Evolutionary conservation across 208 protist species (phyloP), one percentile per base, ranked within the genome.

Genomic region (Crithidia acanthocephali): DNA sequence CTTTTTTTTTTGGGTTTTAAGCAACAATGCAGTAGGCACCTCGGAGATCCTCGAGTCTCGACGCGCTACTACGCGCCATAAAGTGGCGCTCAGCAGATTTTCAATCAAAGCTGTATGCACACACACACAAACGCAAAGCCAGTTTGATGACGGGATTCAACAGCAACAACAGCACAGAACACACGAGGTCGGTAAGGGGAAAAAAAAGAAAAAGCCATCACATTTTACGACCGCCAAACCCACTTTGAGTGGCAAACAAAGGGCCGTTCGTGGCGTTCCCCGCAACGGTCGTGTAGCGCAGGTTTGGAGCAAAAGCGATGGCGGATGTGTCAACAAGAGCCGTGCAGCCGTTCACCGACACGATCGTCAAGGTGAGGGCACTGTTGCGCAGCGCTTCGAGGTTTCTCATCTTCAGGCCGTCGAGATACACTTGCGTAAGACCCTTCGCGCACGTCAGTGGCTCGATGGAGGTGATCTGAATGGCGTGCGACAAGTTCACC

Each of bases 371-470:
- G 22, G 47, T 30, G 20, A 27, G n/a, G 30, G n/a, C 61, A 47
- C 61, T 66, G 44, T 44, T 50, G 18, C 61, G 20, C 47, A 66
- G 47, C 32, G 44, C 15, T 50, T 66, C 47, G 18, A 42, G 32
- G 32, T 44, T 66, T 13, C 3, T 8, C n/a, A 56, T 66, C 1
- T 10, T 7, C 9, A 32, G 2, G 0, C 2, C n/a, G 61, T 44
- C 32, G 13, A 56, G 10, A 10, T 9, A 5, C n/a, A 30, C 61
- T 2, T 44, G 6, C 37, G 47, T 56, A 32, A 66, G 61, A 15
- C 30, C 27, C n/a, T 2, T 42, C 1, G 61, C 61, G 8, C 9
- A 7, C 35, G 30, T n/a, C 47, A 66, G 30, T 8, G 61, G 47
- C 30, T 66, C 61, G 6, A 66, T 23, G 2, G 47, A 44, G 1